These are phyloP conservation scores for Rhizopus stolonifer DNA, from an alignment of 371 early-diverging fungal genomes.

Conservation along the genomic window DNA sequence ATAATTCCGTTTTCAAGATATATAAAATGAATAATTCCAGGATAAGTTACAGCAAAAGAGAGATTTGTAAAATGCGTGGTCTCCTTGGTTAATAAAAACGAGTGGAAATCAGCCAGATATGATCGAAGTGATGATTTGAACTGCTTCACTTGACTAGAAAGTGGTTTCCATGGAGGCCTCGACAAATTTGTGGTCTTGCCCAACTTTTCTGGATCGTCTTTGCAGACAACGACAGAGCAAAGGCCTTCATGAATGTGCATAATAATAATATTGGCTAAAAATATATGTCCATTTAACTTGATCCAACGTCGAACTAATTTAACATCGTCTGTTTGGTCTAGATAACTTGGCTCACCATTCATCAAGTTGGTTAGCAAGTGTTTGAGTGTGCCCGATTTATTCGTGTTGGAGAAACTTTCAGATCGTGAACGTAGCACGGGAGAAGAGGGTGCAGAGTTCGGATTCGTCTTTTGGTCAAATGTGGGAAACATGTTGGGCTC, in stretches of 20 bases:
- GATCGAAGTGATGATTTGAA: conserved; percentile 25
- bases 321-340: conserved; percentile 31
- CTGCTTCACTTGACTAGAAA: conserved; percentile 21
- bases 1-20: conserved; percentile 35
- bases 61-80: conserved; percentile 47
- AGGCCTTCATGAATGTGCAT: conserved; percentile 21
- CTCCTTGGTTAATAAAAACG: conserved; percentile 46
- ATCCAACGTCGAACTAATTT: conserved; percentile 36
- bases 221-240: conserved; percentile 32
- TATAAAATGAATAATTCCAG: conserved; percentile 49
- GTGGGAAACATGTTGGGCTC: conserved; percentile 13
- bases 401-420: conserved; percentile 20
- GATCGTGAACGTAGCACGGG: conserved; percentile 30
- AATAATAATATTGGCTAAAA: conserved; percentile 26
- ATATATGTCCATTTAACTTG: conserved; percentile 18
- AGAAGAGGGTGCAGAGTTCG: conserved; percentile 32
- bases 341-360: conserved; percentile 22
- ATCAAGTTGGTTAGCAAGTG: conserved; percentile 30
- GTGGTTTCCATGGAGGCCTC: conserved; percentile 18
- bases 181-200: not conserved
- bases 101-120: conserved; percentile 33
- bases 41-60: conserved; percentile 40
- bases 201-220: conserved; percentile 29
- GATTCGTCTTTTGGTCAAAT: not conserved
- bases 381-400: conserved; percentile 19